Evolutionary conservation across 768 basidiomycete genomes (phyloP).

Genomic region (Termitomyces sp.): DNA sequence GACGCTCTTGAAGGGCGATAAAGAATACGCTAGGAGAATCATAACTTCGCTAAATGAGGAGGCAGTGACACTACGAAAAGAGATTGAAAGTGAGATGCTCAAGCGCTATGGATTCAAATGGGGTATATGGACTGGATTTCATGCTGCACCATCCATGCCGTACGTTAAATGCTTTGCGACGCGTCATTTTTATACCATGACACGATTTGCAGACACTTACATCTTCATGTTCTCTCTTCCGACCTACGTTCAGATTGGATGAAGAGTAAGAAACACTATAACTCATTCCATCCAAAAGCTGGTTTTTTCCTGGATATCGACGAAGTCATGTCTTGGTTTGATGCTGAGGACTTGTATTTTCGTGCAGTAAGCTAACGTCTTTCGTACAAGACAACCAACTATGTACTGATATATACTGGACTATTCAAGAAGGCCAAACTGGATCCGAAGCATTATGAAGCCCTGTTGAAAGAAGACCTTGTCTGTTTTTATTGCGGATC

Average conservation of each 20-base stretch:
- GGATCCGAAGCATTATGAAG: constrained; percentile 49
- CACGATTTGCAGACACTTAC: constrained; percentile 53
- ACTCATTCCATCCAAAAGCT: constrained; percentile 79
- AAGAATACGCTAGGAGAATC: constrained; percentile 45
- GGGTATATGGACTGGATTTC: constrained; percentile 79
- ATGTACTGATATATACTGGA: not conserved
- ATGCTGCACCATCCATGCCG: constrained; percentile 83
- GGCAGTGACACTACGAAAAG: constrained; percentile 46
- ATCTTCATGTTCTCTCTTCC: constrained; percentile 80
- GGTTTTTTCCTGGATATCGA: constrained; percentile 80
- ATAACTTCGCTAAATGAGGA: constrained; percentile 49
- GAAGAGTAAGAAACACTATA: constrained; percentile 89
- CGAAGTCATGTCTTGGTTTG: constrained; percentile 80
- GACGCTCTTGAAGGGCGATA: constrained; percentile 49
- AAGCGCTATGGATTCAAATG: constrained; percentile 69
- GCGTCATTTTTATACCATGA: not conserved
- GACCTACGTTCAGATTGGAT: constrained; percentile 65
- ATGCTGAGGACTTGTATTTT: constrained; percentile 52
- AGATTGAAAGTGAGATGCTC: constrained; percentile 78
- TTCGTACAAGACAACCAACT: not conserved
- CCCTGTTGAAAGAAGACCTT: constrained; percentile 60
- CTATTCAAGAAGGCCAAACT: constrained; percentile 45
- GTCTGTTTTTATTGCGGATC: constrained; percentile 66
- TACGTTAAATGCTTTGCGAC: constrained; percentile 30
- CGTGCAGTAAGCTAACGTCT: constrained; percentile 33